phyloP scores from a whole-genome alignment of 2,329 filamentous ascomycete species.

The Aspergillus tamarii region DNA sequence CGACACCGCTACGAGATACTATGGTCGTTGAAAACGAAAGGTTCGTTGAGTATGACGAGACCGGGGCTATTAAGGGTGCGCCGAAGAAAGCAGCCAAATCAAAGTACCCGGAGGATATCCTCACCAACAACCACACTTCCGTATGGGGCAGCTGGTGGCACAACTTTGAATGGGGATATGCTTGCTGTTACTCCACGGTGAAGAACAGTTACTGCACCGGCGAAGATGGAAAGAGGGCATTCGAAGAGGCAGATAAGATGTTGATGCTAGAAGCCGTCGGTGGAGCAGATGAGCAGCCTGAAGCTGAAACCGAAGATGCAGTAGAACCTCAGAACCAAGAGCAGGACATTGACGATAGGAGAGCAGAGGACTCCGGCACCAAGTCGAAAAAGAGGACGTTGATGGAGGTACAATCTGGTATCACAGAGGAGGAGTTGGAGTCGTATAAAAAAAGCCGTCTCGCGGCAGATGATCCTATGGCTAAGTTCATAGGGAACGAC shows the following conservation, averaged over 20 bases:
- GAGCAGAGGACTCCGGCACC: constrained; percentile 35
- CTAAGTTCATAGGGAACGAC: constrained; percentile 74
- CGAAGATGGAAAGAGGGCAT: constrained; percentile 79
- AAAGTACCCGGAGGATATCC: constrained; percentile 87
- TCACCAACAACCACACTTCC: constrained; percentile 86
- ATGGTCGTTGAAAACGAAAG: constrained; percentile 78
- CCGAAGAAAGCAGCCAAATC: constrained; percentile 76
- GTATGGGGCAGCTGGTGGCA: constrained; percentile 99
- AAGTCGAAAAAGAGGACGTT: constrained; percentile 71
- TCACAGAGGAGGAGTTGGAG: constrained; percentile 84
- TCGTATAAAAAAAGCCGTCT: constrained; percentile 77
- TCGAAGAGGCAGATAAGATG: constrained; percentile 72
- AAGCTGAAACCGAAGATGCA: constrained; percentile 21
- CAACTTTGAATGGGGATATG: constrained; percentile 92
- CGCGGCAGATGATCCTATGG: constrained; percentile 83
- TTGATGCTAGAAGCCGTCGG: constrained; percentile 45
- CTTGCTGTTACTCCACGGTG: constrained; percentile 88
- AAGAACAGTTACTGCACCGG: constrained; percentile 99
- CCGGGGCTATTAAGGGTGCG: constrained; percentile 85
- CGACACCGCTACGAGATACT: constrained; percentile 66
- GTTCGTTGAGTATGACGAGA: constrained; percentile 94
- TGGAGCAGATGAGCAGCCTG: constrained; percentile 16
- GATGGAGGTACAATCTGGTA: constrained; percentile 75
- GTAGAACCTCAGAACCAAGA: constrained; percentile 27
- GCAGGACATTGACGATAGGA: constrained; percentile 31